These are phyloP conservation scores for Oryza meridionalis DNA, from an alignment of 176 grass and related monocot species.

Conservation along the genomic window DNA sequence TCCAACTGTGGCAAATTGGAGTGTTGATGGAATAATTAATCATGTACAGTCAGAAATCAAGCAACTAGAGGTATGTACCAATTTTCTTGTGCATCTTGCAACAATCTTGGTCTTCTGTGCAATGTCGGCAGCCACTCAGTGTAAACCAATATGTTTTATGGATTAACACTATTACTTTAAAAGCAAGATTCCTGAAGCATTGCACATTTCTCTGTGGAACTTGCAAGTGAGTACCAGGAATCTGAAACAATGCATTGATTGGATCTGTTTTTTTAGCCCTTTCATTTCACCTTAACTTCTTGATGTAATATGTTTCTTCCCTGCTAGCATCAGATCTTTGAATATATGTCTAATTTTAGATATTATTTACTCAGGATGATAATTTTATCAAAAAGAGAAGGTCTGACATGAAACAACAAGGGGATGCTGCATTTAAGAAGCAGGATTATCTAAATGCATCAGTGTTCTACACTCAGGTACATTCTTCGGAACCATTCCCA, in stretches of 20 bases:
- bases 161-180: background rate
- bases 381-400: slow-evolving; percentile 16
- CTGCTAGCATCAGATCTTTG: background rate
- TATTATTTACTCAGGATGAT: slow-evolving; percentile 40
- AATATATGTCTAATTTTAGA: slow-evolving; percentile 10
- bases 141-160: background rate
- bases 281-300: background rate
- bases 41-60: background rate
- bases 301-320: background rate
- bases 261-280: background rate
- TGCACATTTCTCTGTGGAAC: background rate
- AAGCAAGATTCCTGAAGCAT: background rate
- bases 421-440: slow-evolving; percentile 41
- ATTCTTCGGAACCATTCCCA: background rate
- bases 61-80: slow-evolving; percentile 36
- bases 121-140: background rate
- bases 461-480: slow-evolving; percentile 18
- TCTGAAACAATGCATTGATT: background rate
- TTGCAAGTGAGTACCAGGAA: slow-evolving; percentile 6
- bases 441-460: slow-evolving; percentile 44
- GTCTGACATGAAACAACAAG: slow-evolving; percentile 42
- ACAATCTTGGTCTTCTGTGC: background rate
- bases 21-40: slow-evolving; percentile 1
- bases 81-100: background rate
- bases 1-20: background rate